Base-by-base conservation (phyloP, 2,329 filamentous ascomycete species). In the Phialophora expanda region DNA sequence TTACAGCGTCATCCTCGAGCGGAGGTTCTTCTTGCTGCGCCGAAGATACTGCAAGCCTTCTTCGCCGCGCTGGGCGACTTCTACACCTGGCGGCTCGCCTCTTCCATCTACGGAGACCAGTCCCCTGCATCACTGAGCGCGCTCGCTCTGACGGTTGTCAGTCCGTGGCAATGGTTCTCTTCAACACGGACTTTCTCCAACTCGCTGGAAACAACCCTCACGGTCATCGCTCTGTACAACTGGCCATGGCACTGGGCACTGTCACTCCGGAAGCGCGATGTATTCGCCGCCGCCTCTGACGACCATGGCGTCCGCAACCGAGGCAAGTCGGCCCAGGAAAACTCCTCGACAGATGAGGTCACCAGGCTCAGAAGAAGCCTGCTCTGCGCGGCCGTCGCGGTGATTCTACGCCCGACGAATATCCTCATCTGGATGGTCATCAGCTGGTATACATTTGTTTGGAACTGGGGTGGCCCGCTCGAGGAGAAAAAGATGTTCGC, bases 81-180 rank as follows among this genome's bases (percentile, higher is more conserved):
- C 79, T 96, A 90, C 77, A 95, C 92, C 5, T 97, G 92, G 89
- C 90, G 88, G 73, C 83, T 98, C 54, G 90, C 92, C 32, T 84
- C 85, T 70, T 87, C 84, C 67, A 81, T 94, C 26, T 95, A 93
- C 76, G 92, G 92, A 48, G 77, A 77, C 38, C 82, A 84, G 61
- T 89, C 84, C 75, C 83, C 84, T 72, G 83, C 85, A 54, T 84
- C 91, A 54, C 89, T 86, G 81, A 87, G 89, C 69, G 86, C 90
- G 89, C 82, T 96, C 54, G 84, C 85, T 65, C 84, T 95, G 78
- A 89, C 88, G 2, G 77, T 90, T 51, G 81, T 88, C 73, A 96
- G 88, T 77, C 92, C 95, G 6, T 99, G 95, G 93, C 92, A 97
- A 77, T 98, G 92, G 91, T 98, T 95, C 78, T 95, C 90, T 79